Evolutionary conservation across 192 early-diverging fungal genomes (phyloP).

Genomic region (Linnemannia elongata): DNA sequence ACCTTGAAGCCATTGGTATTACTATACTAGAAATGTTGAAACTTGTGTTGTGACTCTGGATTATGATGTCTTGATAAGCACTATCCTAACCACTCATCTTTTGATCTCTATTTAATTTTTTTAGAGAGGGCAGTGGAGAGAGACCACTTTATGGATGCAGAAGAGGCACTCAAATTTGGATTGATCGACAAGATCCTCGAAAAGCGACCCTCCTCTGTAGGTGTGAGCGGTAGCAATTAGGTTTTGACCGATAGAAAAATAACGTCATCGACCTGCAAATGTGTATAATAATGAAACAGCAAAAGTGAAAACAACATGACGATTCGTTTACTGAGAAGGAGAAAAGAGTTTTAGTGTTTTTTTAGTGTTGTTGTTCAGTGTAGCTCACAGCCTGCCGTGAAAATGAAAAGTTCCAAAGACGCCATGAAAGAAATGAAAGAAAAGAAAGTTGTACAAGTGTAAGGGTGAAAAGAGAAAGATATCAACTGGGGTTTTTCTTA

Average conservation of each 20-base stretch:
- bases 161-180: conserved; percentile 91
- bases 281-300: neutral
- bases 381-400: neutral
- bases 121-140: conserved; percentile 91
- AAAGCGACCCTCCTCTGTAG: conserved; percentile 65
- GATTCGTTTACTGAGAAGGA: neutral
- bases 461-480: neutral
- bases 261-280: neutral
- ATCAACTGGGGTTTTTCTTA: neutral
- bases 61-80: too few relatives aligned
- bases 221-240: conserved; percentile 7
- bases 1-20: conserved; percentile 84
- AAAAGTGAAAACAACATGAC: neutral
- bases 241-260: neutral
- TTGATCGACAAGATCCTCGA: conserved; percentile 92
- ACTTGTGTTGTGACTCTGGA: too few relatives aligned
- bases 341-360: neutral
- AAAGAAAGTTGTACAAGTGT: neutral
- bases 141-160: conserved; percentile 95
- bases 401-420: conserved; percentile 7
- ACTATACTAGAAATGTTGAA: neutral
- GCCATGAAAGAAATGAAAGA: neutral
- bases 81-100: too few relatives aligned
- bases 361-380: neutral
- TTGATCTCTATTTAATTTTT: neutral